Conservation (phyloP, 139 green algal genomes). For the Chlorella sp. region DNA sequence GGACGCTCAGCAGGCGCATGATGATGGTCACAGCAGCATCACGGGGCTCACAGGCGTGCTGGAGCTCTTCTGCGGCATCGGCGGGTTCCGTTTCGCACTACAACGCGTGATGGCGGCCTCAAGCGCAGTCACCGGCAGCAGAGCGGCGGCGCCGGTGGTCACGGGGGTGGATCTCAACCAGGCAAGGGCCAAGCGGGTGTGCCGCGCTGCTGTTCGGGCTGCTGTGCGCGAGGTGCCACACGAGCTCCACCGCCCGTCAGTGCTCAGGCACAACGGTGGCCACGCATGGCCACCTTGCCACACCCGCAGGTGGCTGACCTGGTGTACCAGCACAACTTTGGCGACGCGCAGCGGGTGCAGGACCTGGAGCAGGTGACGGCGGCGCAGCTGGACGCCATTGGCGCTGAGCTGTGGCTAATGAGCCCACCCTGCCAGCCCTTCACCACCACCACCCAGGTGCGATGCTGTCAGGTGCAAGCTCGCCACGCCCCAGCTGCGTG, state of each 20-base stretch:
- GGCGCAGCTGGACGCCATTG: conserved; percentile 30
- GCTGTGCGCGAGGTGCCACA: too few relatives aligned
- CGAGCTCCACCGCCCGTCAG: too few relatives aligned
- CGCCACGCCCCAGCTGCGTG: too few relatives aligned
- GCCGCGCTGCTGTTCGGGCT: not conserved
- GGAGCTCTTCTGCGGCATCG: conserved; percentile 67
- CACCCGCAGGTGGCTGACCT: conserved; percentile 41
- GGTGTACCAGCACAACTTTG: conserved; percentile 59
- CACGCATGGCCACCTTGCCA: not conserved
- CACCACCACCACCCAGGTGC: conserved; percentile 43
- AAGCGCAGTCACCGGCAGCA: not conserved
- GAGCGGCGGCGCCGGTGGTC: conserved; percentile 8
- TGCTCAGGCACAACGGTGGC: not conserved
- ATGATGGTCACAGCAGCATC: not conserved
- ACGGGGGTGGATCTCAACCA: conserved; percentile 42
- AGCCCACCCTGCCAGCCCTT: conserved; percentile 75
- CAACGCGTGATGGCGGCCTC: not conserved
- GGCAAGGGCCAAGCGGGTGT: not conserved
- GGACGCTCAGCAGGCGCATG: not conserved
- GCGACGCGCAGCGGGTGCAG: conserved; percentile 1
- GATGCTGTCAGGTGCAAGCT: too few relatives aligned
- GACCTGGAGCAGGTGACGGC: conserved; percentile 16
- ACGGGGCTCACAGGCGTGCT: conserved; percentile 8
- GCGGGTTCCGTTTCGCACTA: conserved; percentile 45
- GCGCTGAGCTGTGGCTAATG: conserved; percentile 51